Evolutionary conservation across 1,139 yeast genomes (phyloP).

Genomic region (Pichia sp.): DNA sequence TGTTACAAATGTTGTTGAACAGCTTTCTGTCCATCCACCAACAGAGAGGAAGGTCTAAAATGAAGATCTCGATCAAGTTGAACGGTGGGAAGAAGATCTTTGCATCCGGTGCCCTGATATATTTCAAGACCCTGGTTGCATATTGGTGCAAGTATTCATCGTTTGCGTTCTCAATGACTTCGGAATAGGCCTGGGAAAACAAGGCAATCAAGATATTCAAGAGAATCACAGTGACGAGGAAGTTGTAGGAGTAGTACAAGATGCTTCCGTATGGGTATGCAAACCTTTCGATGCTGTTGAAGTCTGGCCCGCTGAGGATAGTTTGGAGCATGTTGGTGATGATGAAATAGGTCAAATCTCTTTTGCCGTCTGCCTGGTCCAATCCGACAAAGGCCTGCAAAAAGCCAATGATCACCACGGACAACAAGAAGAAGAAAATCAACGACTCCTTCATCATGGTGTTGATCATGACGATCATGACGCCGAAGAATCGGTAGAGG

Average conservation of each 20-base stretch:
- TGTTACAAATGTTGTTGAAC: conserved; percentile 25
- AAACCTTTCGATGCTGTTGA: conserved; percentile 57
- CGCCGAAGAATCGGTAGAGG: conserved; percentile 79
- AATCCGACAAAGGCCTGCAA: conserved; percentile 83
- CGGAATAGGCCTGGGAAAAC: conserved; percentile 78
- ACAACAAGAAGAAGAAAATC: conserved; percentile 69
- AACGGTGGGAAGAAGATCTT: conserved; percentile 84
- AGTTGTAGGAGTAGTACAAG: conserved; percentile 71
- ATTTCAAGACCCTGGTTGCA: conserved; percentile 78
- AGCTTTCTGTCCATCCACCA: conserved; percentile 33
- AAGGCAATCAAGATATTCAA: conserved; percentile 81
- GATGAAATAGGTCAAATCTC: conserved; percentile 67
- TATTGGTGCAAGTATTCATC: conserved; percentile 82
- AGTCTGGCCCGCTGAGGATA: conserved; percentile 23
- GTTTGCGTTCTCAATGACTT: conserved; percentile 75
- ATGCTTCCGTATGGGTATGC: conserved; percentile 83
- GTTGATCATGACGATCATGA: conserved; percentile 79
- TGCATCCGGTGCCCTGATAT: conserved; percentile 84
- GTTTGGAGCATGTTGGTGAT: conserved; percentile 65
- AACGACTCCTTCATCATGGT: conserved; percentile 84
- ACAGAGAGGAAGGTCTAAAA: conserved; percentile 40
- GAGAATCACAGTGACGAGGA: conserved; percentile 66
- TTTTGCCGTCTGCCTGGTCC: conserved; percentile 81
- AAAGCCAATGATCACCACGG: conserved; percentile 72
- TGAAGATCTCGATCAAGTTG: conserved; percentile 60